Base-by-base conservation (phyloP, 768 basidiomycete species). In the Auricularia sp. region DNA sequence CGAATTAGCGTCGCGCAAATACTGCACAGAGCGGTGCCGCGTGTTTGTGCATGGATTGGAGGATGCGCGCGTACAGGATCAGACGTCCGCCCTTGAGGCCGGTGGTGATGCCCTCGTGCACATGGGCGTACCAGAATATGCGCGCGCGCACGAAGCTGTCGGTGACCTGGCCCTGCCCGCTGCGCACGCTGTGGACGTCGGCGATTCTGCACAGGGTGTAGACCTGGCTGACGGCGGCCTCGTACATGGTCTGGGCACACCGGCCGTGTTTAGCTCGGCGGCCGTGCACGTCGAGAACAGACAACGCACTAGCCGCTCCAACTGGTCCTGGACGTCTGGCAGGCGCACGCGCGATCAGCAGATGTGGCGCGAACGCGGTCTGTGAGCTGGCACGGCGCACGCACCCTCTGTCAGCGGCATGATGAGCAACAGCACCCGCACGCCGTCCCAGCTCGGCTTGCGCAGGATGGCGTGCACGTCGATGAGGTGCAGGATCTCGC, bases 121-220 rank as follows among this genome's bases (percentile, higher is more conserved):
- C 84, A 67, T 93, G 84, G 6, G 89, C 85, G 69, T 93, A 96
- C 90, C 92, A 96, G 72, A 92, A 95, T 36, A 95, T 80, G 36
- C 93, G 81, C 2, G 90, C 86, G 39, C 91, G 84, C 39, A 89
- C 78, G 58, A 76, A 76, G 6, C 79, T 73, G 42, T 86, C 84
- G 62, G 88, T 83, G 61, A 87, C 85, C 39, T 81, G 78, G 2
- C 78, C 80, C 53, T 78, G 76, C 23, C 81, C 81, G 59, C 78
- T 81, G 63, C 80, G 77, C 23, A 84, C 74, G 14, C 81, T 79
- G 0, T 80, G 76, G 42, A 66, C 72, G 2, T 78, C 74, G 3
- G 81, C 76, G 21, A 85, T 74, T 36, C 82, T 84, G 70, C 90
- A 94, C 6, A 95, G 78, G 0, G 86, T 81, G 71, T 86, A 85